Evolutionary conservation across 345 rosid genomes (phyloP).

Genomic region (Hibiscus trionum): DNA sequence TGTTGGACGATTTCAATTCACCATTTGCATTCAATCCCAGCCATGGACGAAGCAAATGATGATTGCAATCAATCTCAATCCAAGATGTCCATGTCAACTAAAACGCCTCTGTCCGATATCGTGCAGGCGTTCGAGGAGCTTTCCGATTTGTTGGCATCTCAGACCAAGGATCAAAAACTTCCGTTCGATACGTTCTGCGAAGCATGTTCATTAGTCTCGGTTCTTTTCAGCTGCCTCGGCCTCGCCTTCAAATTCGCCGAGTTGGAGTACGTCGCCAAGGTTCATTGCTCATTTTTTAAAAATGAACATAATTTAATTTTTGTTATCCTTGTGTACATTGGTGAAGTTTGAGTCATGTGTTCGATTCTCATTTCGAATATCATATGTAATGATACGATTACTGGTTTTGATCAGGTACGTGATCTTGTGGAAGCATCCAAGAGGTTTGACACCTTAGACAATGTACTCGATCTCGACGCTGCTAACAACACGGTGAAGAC

Average conservation of each 20-base stretch:
- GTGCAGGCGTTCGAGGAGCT: constrained; percentile 60
- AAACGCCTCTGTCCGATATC: constrained; percentile 37
- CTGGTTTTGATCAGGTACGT: constrained; percentile 32
- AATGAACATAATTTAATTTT: neutral
- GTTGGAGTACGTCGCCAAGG: constrained; percentile 72
- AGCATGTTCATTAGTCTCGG: constrained; percentile 60
- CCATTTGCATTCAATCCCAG: neutral
- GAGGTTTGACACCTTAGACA: constrained; percentile 36
- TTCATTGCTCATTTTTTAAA: constrained; percentile 6
- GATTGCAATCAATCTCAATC: constrained; percentile 18
- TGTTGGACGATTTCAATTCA: neutral
- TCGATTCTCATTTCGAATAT: too few relatives aligned
- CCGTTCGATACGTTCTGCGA: constrained; percentile 50
- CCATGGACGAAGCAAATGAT: constrained; percentile 17
- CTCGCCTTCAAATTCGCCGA: constrained; percentile 89
- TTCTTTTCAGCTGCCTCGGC: constrained; percentile 68
- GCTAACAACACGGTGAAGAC: constrained; percentile 62
- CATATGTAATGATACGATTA: neutral
- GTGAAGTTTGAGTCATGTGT: neutral
- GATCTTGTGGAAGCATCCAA: constrained; percentile 69
- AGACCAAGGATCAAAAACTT: constrained; percentile 16
- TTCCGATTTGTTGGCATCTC: constrained; percentile 25
- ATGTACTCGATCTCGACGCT: constrained; percentile 57
- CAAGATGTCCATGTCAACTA: neutral
- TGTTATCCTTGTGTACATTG: neutral